phyloP scores from a whole-genome alignment of 2,329 filamentous ascomycete genomes.

The Aspergillus flavus region DNA sequence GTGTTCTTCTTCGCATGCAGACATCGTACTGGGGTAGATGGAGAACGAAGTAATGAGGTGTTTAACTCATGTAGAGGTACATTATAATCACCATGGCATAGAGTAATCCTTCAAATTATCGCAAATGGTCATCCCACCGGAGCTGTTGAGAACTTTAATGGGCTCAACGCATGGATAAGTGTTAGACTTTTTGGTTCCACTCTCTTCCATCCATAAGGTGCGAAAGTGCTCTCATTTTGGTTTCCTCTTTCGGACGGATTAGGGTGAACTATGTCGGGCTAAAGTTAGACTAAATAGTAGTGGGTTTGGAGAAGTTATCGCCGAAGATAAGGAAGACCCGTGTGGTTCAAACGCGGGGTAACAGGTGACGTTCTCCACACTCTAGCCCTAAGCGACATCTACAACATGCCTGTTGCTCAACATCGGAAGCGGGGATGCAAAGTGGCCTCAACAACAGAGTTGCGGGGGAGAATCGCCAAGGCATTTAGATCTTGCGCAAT shows the following conservation, averaged over 20 bases:
- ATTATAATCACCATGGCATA: background rate
- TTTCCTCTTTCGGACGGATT: background rate
- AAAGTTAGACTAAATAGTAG: background rate
- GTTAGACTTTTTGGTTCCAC: too few species aligned
- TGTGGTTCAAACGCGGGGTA: background rate
- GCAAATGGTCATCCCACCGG: background rate
- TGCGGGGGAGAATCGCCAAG: background rate
- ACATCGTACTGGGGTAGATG: background rate
- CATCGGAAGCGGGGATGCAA: background rate
- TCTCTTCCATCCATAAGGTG: background rate
- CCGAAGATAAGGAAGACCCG: background rate
- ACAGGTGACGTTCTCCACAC: background rate
- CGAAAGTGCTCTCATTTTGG: background rate
- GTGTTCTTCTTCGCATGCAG: background rate
- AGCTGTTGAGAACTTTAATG: too few species aligned
- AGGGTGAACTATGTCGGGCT: too few species aligned
- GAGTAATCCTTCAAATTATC: background rate
- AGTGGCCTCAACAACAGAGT: background rate
- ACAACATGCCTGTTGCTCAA: too few species aligned
- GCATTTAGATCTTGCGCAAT: background rate
- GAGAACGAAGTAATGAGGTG: background rate
- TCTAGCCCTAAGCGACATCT: background rate
- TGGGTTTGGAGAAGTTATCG: background rate
- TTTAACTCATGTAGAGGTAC: background rate
- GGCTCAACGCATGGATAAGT: too few species aligned